phyloP scores from a whole-genome alignment of 2,329 filamentous ascomycete species.

The Pyrenochaeta sp. region DNA sequence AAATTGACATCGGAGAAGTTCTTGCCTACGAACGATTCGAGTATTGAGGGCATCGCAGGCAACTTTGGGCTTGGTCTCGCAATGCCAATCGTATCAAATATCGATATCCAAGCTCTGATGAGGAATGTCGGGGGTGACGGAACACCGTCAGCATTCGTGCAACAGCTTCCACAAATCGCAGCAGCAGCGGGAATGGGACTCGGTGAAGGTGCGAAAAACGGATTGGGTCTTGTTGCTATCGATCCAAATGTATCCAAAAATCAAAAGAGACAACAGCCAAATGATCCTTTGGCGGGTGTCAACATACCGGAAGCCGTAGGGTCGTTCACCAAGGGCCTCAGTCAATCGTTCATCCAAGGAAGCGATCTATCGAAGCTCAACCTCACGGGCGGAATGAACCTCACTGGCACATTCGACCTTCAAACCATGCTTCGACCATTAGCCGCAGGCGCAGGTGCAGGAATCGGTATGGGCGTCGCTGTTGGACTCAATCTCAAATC shows the following conservation, averaged over 20 bases:
- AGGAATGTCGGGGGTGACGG: constrained; percentile 12
- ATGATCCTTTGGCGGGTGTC: constrained; percentile 8
- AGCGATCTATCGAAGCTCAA: constrained; percentile 25
- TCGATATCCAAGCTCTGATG: constrained; percentile 26
- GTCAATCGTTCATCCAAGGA: constrained; percentile 32
- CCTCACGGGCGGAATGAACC: constrained; percentile 1
- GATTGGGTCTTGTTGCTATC: constrained; percentile 23
- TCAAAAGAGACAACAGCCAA: constrained; percentile 16
- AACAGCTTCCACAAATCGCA: constrained; percentile 33
- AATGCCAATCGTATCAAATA: constrained; percentile 30
- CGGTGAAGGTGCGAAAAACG: constrained; percentile 35
- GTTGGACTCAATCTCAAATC: constrained; percentile 27
- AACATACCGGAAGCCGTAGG: constrained; percentile 27
- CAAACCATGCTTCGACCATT: constrained; percentile 24
- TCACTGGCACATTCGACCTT: constrained; percentile 13
- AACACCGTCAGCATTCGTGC: constrained; percentile 10
- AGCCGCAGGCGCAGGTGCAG: constrained; percentile 37
- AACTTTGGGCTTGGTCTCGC: constrained; percentile 38
- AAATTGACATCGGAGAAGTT: constrained; percentile 29
- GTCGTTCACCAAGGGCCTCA: constrained; percentile 32
- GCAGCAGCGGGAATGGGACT: constrained; percentile 35
- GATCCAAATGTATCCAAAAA: not conserved
- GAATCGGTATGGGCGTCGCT: constrained; percentile 34
- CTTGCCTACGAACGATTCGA: constrained; percentile 20
- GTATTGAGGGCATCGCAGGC: constrained; percentile 30